Percentiles rank a stretch among this genome's conserved stretches.
Conservation (phyloP, 441 rosid genomes). For the Adansonia grandidieri region DNA sequence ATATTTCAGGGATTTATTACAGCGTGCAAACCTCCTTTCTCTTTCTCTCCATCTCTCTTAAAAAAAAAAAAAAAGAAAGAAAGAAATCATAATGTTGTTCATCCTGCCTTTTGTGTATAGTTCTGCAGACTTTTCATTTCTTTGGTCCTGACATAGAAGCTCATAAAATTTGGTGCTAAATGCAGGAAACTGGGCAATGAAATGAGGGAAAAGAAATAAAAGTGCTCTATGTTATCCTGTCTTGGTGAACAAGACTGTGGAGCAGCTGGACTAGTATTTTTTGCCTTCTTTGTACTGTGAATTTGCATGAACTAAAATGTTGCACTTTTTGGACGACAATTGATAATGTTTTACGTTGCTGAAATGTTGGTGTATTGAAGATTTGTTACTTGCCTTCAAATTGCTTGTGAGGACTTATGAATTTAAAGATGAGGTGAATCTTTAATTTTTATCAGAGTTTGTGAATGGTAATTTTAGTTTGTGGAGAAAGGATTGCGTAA, state of each 20-base stretch:
- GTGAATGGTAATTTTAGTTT: too few species aligned
- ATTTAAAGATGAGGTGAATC: too few species aligned
- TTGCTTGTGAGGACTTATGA: background rate
- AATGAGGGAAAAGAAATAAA: constrained; percentile 19
- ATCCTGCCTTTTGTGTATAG: background rate
- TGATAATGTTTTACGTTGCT: background rate
- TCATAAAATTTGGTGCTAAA: background rate
- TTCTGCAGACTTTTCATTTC: background rate
- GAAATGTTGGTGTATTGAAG: background rate
- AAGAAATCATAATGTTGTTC: background rate
- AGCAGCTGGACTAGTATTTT: background rate
- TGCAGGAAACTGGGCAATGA: constrained; percentile 18
- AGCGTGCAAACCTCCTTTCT: too few species aligned
- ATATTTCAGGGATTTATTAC: background rate
- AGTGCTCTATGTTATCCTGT: background rate
- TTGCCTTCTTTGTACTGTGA: background rate
- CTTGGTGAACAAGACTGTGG: background rate
- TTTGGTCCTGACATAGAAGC: background rate
- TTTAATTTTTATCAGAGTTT: too few species aligned
- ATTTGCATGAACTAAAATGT: constrained; percentile 2
- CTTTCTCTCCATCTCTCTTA: too few species aligned
- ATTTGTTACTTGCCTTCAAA: background rate
- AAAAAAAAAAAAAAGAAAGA: too few species aligned
- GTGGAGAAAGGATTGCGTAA: too few species aligned
- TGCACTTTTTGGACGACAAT: background rate